phyloP scores from a whole-genome alignment of 2,329 filamentous ascomycete genomes.

The Cladosporium cucumerinum region DNA sequence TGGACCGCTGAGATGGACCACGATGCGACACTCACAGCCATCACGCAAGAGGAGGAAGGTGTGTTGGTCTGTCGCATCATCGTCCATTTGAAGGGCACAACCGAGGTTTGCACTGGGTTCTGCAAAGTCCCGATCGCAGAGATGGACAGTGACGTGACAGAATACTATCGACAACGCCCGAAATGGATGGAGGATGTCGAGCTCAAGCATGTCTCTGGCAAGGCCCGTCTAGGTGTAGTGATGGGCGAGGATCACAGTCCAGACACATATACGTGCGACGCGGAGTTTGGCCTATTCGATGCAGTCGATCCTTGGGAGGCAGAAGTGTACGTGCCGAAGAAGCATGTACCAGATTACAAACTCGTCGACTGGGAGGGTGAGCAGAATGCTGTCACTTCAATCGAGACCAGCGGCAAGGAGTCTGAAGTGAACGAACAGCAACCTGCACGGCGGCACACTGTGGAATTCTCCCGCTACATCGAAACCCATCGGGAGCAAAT shows the following conservation, averaged over 20 bases:
- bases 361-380: background rate
- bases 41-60: background rate
- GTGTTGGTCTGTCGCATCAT: background rate
- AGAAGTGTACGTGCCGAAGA: background rate
- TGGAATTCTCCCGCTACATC: background rate
- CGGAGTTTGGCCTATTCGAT: background rate
- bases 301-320: background rate
- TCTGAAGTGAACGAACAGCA: background rate
- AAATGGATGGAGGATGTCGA: background rate
- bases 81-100: background rate
- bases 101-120: background rate
- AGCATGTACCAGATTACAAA: background rate
- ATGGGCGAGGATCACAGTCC: background rate
- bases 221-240: background rate
- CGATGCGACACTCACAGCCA: background rate
- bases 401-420: background rate
- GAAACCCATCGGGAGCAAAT: background rate
- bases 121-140: background rate
- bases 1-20: background rate
- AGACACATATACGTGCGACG: background rate
- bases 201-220: background rate
- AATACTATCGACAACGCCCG: background rate
- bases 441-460: background rate
- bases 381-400: background rate
- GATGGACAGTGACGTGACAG: background rate